Base-by-base conservation (phyloP, 2,329 filamentous ascomycete genomes). In the Chaetomium olivaceum region DNA sequence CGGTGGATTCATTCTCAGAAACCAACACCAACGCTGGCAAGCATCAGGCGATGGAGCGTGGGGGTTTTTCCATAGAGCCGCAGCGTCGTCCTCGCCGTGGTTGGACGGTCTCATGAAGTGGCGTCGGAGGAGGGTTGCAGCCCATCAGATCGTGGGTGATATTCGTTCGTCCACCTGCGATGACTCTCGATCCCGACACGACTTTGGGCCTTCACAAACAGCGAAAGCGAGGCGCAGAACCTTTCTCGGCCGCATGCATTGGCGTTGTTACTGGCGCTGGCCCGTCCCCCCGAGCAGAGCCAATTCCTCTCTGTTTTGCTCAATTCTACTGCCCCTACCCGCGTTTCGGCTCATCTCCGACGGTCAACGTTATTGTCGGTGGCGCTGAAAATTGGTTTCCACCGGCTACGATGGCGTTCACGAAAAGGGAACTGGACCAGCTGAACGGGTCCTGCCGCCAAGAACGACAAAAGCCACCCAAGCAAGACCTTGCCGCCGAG, bases 371-470 rank as follows among this genome's bases (percentile, higher is more conserved):
- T 21, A 31, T 29, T 58, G 57, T 52, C 23, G 27, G 50, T 46
- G 51, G 60, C 60, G 60, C 25, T 33, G 19, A 48, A 48, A 62
- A 43, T 61, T 36, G 29, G 19, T 46, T 31, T 55, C 29, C 19
- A 31, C 1, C 39, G 39, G 21, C 29, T 23, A 14, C 27, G 33
- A 36, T 36, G 33, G 33, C 33, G 33, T 36, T 25, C 59, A 46
- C 50, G 23, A 16, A 31, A 19, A 46, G 33, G 50, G 39, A 55
- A 21, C 8, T 2, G 46, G 43, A 51, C 61, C 54, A 63, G 61
- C 61, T 63, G 61, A 58, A 58, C 54, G 54, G 43, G 54, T 39
- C 36, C 52, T 51, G 46, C 62, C 31, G 62, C 55, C 55, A 48
- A 52, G 61, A 43, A 31, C 9, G 23, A 9, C 36, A 2, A 36